A percentile compares a stretch with the other conserved stretches of the same genome.
Conservation (phyloP, 2,329 filamentous ascomycete species). For the Escovopsis sp. region DNA sequence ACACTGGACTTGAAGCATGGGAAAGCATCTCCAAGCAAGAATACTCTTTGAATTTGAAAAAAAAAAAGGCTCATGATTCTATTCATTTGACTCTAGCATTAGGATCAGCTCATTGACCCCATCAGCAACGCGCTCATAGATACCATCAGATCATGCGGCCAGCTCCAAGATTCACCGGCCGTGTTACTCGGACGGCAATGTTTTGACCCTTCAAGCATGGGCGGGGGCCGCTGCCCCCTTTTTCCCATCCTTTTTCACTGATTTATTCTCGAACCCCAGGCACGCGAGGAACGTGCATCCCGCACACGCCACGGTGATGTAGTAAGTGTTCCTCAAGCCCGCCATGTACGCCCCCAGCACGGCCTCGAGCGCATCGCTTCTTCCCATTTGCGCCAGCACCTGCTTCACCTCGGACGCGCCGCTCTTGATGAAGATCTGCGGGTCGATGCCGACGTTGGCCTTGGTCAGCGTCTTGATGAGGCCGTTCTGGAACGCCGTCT, state of each 20-base stretch:
- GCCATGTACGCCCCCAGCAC: slow-evolving; percentile 35
- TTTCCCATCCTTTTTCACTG: slow-evolving; percentile 29
- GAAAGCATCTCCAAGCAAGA: too few species aligned
- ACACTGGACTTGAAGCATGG: too few species aligned
- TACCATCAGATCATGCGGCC: too few species aligned
- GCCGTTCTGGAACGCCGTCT: slow-evolving; percentile 53
- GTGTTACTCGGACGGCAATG: too few species aligned
- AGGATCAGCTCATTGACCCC: too few species aligned
- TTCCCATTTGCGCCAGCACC: slow-evolving; percentile 27
- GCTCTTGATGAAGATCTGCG: slow-evolving; percentile 33
- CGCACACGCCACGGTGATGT: slow-evolving; percentile 34
- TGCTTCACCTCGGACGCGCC: slow-evolving; percentile 35
- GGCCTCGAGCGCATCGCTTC: slow-evolving; percentile 24
- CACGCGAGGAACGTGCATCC: slow-evolving; percentile 29
- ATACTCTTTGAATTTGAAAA: too few species aligned
- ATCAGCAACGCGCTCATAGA: too few species aligned
- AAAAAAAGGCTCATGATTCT: too few species aligned
- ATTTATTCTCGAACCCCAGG: slow-evolving; percentile 36
- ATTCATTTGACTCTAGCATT: too few species aligned
- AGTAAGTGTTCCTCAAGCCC: slow-evolving; percentile 36
- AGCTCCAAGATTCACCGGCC: too few species aligned
- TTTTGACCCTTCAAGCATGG: slow-evolving; percentile 3
- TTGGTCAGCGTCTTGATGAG: slow-evolving; percentile 36
- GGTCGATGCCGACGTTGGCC: slow-evolving; percentile 30
- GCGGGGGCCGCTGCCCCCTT: slow-evolving; percentile 14